Evolutionary conservation across 2,329 filamentous ascomycete genomes (phyloP).

Genomic region (Colletotrichum gigasporum): DNA sequence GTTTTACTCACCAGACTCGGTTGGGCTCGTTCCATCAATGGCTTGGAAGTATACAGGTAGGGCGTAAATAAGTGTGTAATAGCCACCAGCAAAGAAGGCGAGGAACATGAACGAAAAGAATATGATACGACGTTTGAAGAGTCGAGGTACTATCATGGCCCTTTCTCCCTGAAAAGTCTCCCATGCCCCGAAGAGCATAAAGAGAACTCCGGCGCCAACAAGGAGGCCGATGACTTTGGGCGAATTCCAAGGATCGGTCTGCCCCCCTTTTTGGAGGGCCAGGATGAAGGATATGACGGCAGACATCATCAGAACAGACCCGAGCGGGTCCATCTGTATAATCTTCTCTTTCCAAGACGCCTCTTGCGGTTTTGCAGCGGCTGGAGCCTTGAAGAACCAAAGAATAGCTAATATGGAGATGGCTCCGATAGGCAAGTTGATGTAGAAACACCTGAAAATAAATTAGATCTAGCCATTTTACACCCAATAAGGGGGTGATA

Average conservation of each 20-base stretch:
- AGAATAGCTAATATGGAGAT: slow-evolving; percentile 38
- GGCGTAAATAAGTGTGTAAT: slow-evolving; percentile 55
- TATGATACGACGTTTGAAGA: slow-evolving; percentile 52
- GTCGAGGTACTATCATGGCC: slow-evolving; percentile 53
- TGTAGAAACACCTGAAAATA: slow-evolving; percentile 31
- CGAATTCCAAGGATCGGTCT: slow-evolving; percentile 52
- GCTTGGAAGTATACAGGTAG: slow-evolving; percentile 52
- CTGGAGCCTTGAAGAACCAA: slow-evolving; percentile 32
- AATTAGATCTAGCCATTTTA: too few relatives aligned
- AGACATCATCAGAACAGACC: slow-evolving; percentile 54
- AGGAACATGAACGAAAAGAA: slow-evolving; percentile 42
- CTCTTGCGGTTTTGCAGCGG: slow-evolving; percentile 32
- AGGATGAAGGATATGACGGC: slow-evolving; percentile 55
- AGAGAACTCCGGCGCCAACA: slow-evolving; percentile 35
- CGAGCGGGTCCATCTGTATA: slow-evolving; percentile 45
- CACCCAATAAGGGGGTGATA: too few relatives aligned
- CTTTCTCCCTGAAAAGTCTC: slow-evolving; percentile 52
- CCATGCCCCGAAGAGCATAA: slow-evolving; percentile 48
- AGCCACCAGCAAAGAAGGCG: slow-evolving; percentile 47
- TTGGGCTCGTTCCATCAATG: slow-evolving; percentile 39
- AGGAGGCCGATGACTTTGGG: slow-evolving; percentile 52
- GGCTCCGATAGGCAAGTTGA: slow-evolving; percentile 39
- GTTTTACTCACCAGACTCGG: slow-evolving; percentile 41
- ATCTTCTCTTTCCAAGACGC: slow-evolving; percentile 36
- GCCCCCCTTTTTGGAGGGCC: slow-evolving; percentile 57